A percentile compares a stretch with the other conserved stretches of the same genome.
phyloP scores from a whole-genome alignment of 2,329 filamentous ascomycete genomes.

The Talaromyces sp. region DNA sequence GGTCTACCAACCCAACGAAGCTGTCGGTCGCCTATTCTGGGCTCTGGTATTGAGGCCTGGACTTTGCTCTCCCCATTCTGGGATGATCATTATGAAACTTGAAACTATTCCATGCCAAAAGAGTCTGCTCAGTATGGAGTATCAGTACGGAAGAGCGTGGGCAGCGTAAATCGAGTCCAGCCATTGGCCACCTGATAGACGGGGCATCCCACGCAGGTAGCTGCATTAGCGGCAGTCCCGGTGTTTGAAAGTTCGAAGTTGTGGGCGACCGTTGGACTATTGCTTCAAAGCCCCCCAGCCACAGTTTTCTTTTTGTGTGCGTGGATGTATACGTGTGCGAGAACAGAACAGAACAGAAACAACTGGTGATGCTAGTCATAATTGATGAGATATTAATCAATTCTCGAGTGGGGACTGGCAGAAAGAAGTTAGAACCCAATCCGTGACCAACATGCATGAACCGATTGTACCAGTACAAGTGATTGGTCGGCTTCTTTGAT shows the following conservation, averaged over 20 bases:
- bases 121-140: background rate
- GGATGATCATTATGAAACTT: background rate
- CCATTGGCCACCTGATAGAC: background rate
- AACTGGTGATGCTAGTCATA: background rate
- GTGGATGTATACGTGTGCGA: background rate
- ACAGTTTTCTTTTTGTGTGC: background rate
- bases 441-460: background rate
- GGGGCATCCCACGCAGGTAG: background rate
- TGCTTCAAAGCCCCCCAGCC: background rate
- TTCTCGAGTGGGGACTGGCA: background rate
- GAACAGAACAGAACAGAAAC: background rate
- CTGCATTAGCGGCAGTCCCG: constrained; percentile 6
- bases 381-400: background rate
- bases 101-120: background rate
- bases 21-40: background rate
- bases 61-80: background rate
- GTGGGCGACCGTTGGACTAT: constrained; percentile 7
- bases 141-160: no score
- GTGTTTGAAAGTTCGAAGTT: background rate
- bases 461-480: background rate
- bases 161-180: background rate
- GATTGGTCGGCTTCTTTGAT: background rate
- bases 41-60: background rate
- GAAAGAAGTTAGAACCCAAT: background rate
- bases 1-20: background rate